phyloP scores from a whole-genome alignment of 768 basidiomycete genomes.

The Galerina sulciceps region DNA sequence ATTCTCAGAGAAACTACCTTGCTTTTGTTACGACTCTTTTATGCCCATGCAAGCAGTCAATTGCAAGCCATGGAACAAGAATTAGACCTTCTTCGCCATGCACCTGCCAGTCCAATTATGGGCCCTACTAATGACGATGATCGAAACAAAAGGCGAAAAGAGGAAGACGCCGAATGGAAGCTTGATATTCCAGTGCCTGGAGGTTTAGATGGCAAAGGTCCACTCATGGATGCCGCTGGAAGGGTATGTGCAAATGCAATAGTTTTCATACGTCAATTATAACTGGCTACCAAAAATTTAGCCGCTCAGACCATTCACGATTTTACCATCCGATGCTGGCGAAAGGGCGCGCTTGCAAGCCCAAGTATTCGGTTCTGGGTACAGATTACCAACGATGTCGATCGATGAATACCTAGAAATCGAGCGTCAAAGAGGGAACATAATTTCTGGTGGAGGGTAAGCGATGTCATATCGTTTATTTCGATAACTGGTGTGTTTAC shows the following conservation, averaged over 20 bases:
- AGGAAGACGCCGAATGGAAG: conserved; percentile 68
- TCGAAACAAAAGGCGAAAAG: conserved; percentile 40
- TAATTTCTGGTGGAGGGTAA: conserved; percentile 88
- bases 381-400: conserved; percentile 92
- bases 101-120: conserved; percentile 46
- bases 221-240: conserved; percentile 75
- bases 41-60: conserved; percentile 70
- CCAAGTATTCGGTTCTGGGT: conserved; percentile 83
- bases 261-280: neutral
- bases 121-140: conserved; percentile 37
- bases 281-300: conserved; percentile 29
- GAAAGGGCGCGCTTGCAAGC: conserved; percentile 75
- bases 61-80: conserved; percentile 76
- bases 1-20: conserved; percentile 68
- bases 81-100: conserved; percentile 63
- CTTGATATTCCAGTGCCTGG: conserved; percentile 59
- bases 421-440: conserved; percentile 82
- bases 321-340: conserved; percentile 72
- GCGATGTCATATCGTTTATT: conserved; percentile 24
- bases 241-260: conserved; percentile 52
- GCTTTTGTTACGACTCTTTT: conserved; percentile 73
- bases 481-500: conserved; percentile 3
- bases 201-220: conserved; percentile 55
- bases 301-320: conserved; percentile 92
- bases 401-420: conserved; percentile 93